Base-by-base conservation (phyloP, 2,329 filamentous ascomycete genomes). In the Chaetoscypha palmicola region DNA sequence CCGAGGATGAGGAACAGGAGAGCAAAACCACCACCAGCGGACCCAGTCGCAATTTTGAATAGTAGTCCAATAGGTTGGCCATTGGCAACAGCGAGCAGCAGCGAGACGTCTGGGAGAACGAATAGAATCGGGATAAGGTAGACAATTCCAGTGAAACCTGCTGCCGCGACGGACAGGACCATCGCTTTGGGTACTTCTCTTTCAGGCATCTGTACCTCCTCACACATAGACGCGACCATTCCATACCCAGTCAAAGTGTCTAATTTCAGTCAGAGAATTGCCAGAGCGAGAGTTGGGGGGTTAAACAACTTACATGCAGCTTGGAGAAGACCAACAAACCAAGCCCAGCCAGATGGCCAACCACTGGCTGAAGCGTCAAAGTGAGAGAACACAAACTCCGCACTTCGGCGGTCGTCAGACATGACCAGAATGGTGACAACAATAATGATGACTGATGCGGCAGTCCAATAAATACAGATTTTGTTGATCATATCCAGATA, bases 381-480 rank as follows among this genome's bases (percentile, higher is more conserved):
- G 62, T 86, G 77, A 0, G 67, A 65, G 58, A 86, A 85, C 5
- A 85, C 81, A 55, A 81, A 86, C 26, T 76, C 71, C 1, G 68
- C 81, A 47, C 69, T 73, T 23, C 79, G 67, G 48, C 69, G 72
- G 28, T 68, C 62, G 46, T 79, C 72, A 7, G 77, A 71, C 77
- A 77, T 65, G 9, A 74, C 70, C 8, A 67, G 66, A 4, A 78
- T 62, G 0, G 74, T 75, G 28, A 85, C 70, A 52, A 89, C 64
- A 33, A 88, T 86, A 34, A 86, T 81, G 39, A 86, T 48, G 3
- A 85, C 79, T 32, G 76, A 79, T 0, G 72, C 71, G 0, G 67
- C 74, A 0, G 82, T 86, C 82, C 82, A 86, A 59, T 77, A 83
- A 42, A 86, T 85, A 60, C 82, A 86, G 36, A 84, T 62, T 55